These are phyloP conservation scores for Mycena sp. DNA, from an alignment of 1,284 basidiomycete species.

Conservation along the genomic window DNA sequence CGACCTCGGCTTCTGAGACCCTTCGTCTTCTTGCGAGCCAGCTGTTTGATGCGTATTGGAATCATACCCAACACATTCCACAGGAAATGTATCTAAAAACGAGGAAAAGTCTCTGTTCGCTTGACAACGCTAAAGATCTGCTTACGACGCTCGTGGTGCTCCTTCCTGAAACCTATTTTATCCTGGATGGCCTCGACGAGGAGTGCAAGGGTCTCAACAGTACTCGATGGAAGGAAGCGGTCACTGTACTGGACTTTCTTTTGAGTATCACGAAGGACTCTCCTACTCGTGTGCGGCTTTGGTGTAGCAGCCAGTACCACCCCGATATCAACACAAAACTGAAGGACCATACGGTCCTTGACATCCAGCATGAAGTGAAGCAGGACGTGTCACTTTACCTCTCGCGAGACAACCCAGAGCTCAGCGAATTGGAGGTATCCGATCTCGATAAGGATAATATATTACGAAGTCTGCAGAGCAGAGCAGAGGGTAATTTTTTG, in stretches of 20 bases:
- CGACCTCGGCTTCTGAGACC: slow-evolving; percentile 28
- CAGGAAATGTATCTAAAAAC: neutral
- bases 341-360: slow-evolving; percentile 5
- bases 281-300: slow-evolving; percentile 31
- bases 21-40: slow-evolving; percentile 39
- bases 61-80: neutral
- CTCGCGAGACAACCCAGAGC: slow-evolving; percentile 26
- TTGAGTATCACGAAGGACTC: slow-evolving; percentile 20
- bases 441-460: slow-evolving; percentile 16
- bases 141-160: slow-evolving; percentile 31
- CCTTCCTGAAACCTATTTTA: slow-evolving; percentile 33
- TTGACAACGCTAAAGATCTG: slow-evolving; percentile 7
- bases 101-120: neutral
- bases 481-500: slow-evolving; percentile 40
- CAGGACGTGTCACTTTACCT: slow-evolving; percentile 30
- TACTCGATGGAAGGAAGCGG: slow-evolving; percentile 31
- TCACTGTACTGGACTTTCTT: slow-evolving; percentile 31
- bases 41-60: slow-evolving; percentile 37
- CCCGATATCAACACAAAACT: slow-evolving; percentile 25
- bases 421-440: slow-evolving; percentile 23
- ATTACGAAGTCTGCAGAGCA: neutral
- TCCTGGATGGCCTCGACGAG: slow-evolving; percentile 43
- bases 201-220: slow-evolving; percentile 25
- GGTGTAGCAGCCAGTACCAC: slow-evolving; percentile 37
- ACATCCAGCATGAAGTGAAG: slow-evolving; percentile 26